A percentile compares a stretch with the other conserved stretches of the same genome.
Conservation (phyloP, 495 filamentous ascomycete genomes). For the Talaromyces ruber region DNA sequence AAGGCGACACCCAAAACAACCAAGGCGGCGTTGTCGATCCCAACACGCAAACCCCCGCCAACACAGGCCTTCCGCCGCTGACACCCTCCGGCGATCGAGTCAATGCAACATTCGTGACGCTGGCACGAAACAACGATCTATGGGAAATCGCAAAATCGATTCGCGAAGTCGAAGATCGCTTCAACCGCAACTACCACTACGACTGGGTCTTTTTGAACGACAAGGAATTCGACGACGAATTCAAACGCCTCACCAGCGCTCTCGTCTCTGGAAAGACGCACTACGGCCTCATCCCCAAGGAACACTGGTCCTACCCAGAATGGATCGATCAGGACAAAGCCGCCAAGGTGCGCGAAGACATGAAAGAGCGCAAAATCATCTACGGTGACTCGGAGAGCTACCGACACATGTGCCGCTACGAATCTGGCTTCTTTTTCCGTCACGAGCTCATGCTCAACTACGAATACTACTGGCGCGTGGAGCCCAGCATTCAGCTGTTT, state of each 20-base stretch:
- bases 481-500: slow-evolving; percentile 80
- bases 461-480: slow-evolving; percentile 90
- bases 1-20: slow-evolving; percentile 10
- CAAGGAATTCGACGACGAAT: slow-evolving; percentile 73
- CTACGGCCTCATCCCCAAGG: slow-evolving; percentile 75
- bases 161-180: slow-evolving; percentile 90
- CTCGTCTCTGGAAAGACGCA: slow-evolving; percentile 84
- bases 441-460: slow-evolving; percentile 75
- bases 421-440: slow-evolving; percentile 90
- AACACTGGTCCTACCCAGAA: slow-evolving; percentile 86
- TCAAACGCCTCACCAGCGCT: slow-evolving; percentile 83
- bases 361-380: slow-evolving; percentile 78
- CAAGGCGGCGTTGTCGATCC: slow-evolving; percentile 12
- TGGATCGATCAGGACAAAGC: slow-evolving; percentile 85
- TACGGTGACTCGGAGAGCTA: slow-evolving; percentile 92
- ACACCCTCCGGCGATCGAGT: slow-evolving; percentile 56
- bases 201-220: slow-evolving; percentile 99
- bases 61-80: slow-evolving; percentile 34
- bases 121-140: slow-evolving; percentile 84
- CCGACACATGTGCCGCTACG: slow-evolving; percentile 90
- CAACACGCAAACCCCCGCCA: slow-evolving; percentile 24
- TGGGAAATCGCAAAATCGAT: slow-evolving; percentile 97
- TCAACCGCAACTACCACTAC: slow-evolving; percentile 93
- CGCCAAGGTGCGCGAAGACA: slow-evolving; percentile 69
- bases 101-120: slow-evolving; percentile 94